Evolutionary conservation across 768 basidiomycete species (phyloP), one percentile per base, ranked within the genome.

Genomic region (Xerocomellus dryophilus): DNA sequence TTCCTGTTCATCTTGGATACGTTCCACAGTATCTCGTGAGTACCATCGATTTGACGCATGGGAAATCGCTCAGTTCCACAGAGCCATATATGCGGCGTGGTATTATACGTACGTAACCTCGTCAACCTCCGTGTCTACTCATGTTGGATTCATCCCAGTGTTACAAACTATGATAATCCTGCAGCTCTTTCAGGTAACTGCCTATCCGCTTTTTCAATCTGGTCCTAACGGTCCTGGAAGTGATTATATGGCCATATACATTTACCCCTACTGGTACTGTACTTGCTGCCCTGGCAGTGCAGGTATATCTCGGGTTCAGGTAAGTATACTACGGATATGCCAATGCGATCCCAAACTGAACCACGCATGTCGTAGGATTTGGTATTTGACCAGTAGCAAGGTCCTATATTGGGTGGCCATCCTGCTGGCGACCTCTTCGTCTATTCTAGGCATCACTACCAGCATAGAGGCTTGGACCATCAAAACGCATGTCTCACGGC

Each of bases 231-330:
- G 9, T 21, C 2, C 17, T 5, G 4, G 1, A 58, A 79, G 77
- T 62, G 34, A 74, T 73, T 43, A 67, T 64, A 20, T 81, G 80
- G 79, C 76, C 75, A 4, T 77, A 79, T 42, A 75, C 76, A 2
- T 78, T 81, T 51, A 81, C 80, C 0, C 76, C 80, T n/a, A 63
- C 73, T 18, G 77, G 74, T 8, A 80, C 76, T 3, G 68, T 76
- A 0, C 58, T 78, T 8, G 73, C 77, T 15, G 80, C 80, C 0
- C 61, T 80, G 32, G 66, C 80, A 12, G 78, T 80, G 1, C 81
- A 82, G 57, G 44, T 66, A 35, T 81, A 80, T 66, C 67, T 81
- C 34, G 74, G 71, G 1, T 71, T 76, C 59, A 75, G 80, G 79
- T 74, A 45, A 23, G 73, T 53, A n/a, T 51, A n/a, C n/a, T n/a